Evolutionary conservation across 805 yeast genomes (phyloP), one percentile per base, ranked within the genome.

Genomic region (Myxozyma udenii): DNA sequence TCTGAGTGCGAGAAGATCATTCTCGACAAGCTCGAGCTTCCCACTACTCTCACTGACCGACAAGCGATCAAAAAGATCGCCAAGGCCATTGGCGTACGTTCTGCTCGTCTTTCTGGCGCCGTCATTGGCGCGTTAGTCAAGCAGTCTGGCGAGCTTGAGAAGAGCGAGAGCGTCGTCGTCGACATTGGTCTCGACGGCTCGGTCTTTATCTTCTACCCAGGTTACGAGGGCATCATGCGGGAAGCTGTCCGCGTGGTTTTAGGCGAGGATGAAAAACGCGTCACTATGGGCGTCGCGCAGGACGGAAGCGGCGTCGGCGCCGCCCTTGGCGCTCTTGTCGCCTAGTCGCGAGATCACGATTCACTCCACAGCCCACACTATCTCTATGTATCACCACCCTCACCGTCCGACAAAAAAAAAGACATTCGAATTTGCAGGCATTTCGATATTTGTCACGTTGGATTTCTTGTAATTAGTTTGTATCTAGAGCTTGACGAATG

Each of bases 251-350:
- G 82, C 0, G 65, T 78, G 57, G 78, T 87, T 39, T 81, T 61
- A 7, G 64, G 66, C 14, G 75, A 84, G 40, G 84, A 85, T 42
- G 87, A 81, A 62, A 80, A 87, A 69, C 81, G 86, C 64, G 74
- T 88, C 41, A 84, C 81, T 61, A 72, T 91, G 55, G 81, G 81
- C 57, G 83, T 90, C 60, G 93, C 97, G 26, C 87, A 87, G 68
- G 98, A 93, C 65, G 98, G 98, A 42, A 84, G 95, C 51, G 96
- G 96, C 54, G 96, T 90, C 40, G 98, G 98, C 60, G 98, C 97
- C 41, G 98, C 98, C 1, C 74, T 91, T 55, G 87, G 96, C 73
- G 97, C 96, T 6, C 66, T 48, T 30, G 52, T 48, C 21, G 37
- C 52, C 19, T 42, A 23, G 19, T 9, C 7, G n/a, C 26, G n/a